Conservation (phyloP, 1,139 yeast species). For the Sugiyamaella xylanicola region DNA sequence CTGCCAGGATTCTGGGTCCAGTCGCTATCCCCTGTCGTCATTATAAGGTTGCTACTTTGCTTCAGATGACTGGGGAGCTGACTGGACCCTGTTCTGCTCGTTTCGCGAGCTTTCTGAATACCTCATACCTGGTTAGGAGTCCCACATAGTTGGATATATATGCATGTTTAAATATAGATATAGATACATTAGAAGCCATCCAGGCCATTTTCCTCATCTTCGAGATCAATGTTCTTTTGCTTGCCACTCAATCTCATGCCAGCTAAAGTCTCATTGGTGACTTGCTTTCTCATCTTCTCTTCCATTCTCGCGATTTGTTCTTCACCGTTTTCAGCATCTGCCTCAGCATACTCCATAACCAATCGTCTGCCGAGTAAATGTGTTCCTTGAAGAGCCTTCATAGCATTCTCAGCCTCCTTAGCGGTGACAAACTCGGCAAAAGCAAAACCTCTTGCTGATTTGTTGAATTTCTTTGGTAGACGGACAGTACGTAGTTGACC, state of each 20-base stretch:
- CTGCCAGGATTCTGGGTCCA: too few species aligned
- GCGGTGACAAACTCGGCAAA: constrained; percentile 88
- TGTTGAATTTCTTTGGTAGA: constrained; percentile 94
- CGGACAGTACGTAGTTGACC: constrained; percentile 94
- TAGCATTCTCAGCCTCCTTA: constrained; percentile 94
- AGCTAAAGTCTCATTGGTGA: constrained; percentile 70
- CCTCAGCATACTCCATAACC: constrained; percentile 93
- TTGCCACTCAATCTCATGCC: constrained; percentile 69
- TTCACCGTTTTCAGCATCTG: constrained; percentile 79
- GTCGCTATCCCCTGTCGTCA: too few species aligned
- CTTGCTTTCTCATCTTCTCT: constrained; percentile 77
- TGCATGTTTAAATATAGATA: constrained; percentile 8
- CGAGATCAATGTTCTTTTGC: constrained; percentile 70
- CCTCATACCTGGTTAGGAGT: too few species aligned
- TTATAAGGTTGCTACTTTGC: too few species aligned
- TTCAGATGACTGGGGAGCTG: too few species aligned
- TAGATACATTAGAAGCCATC: constrained; percentile 4
- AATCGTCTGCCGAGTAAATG: constrained; percentile 94
- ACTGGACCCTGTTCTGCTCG: too few species aligned
- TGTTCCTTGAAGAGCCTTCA: constrained; percentile 91
- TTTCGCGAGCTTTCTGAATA: too few species aligned
- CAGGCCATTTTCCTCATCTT: constrained; percentile 49
- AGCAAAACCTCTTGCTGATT: constrained; percentile 95
- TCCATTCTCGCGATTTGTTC: constrained; percentile 91
- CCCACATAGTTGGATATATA: too few species aligned